A percentile compares a stretch with the other conserved stretches of the same genome.
phyloP scores from a whole-genome alignment of 257 asterid species.

The Coffea eugenioides region DNA sequence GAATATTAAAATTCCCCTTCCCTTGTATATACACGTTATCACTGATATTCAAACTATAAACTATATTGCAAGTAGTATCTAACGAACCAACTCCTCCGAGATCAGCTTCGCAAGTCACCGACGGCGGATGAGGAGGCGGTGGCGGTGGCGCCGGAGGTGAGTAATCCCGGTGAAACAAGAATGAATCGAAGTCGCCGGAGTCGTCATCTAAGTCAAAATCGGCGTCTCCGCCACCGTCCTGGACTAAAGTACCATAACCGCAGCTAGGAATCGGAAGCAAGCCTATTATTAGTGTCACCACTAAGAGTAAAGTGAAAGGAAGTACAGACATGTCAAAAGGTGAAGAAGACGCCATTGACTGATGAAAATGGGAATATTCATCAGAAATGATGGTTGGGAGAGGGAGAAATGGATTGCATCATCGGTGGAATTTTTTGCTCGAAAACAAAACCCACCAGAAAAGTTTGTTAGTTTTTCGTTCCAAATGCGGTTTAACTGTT shows the following conservation, averaged over 20 bases:
- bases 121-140: conserved; percentile 97
- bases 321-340: conserved; percentile 16
- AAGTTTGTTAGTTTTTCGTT: background rate
- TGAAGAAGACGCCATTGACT: conserved; percentile 40
- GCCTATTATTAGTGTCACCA: background rate
- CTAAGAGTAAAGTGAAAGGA: conserved; percentile 24
- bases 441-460: conserved; percentile 26
- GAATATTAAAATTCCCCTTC: conserved; percentile 75
- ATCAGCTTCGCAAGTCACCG: conserved; percentile 79
- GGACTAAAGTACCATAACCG: conserved; percentile 9
- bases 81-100: conserved; percentile 89
- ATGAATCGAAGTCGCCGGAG: conserved; percentile 42
- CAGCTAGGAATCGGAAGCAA: conserved; percentile 40
- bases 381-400: conserved; percentile 39
- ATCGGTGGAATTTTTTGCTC: conserved; percentile 26
- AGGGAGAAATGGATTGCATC: conserved; percentile 50
- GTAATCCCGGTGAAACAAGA: conserved; percentile 82
- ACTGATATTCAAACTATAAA: conserved; percentile 63
- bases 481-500: background rate
- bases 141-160: conserved; percentile 99
- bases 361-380: conserved; percentile 39
- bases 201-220: conserved; percentile 28
- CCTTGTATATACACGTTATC: conserved; percentile 81
- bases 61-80: conserved; percentile 81
- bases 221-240: conserved; percentile 10